Evolutionary conservation across 2,329 filamentous ascomycete genomes (phyloP).

Genomic region (Rhynchosporium agropyri): DNA sequence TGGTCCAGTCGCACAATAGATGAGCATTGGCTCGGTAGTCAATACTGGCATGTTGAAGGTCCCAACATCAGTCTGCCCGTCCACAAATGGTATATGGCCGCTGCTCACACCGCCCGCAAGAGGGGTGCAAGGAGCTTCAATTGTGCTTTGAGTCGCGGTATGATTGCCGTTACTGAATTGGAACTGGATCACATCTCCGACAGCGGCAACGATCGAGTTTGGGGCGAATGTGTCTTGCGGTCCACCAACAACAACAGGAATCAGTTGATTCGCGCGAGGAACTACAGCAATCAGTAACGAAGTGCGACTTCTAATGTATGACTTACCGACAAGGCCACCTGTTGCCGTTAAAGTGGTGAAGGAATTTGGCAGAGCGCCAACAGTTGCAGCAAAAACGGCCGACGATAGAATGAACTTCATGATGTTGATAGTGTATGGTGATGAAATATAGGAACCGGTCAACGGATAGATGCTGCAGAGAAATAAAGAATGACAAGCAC

Average conservation of each 20-base stretch:
- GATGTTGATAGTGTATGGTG: background rate
- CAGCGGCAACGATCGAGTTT: constrained; percentile 7
- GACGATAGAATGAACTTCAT: constrained; percentile 14
- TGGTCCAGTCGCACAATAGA: constrained; percentile 9
- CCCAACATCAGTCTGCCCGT: constrained; percentile 11
- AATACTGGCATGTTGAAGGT: constrained; percentile 12
- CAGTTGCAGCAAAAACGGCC: background rate
- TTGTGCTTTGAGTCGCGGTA: constrained; percentile 10
- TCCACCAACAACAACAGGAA: constrained; percentile 12
- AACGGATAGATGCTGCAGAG: background rate
- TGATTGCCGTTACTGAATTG: constrained; percentile 17
- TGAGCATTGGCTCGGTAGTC: constrained; percentile 2
- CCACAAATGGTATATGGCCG: constrained; percentile 8
- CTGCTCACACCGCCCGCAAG: constrained; percentile 4
- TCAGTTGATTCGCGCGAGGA: constrained; percentile 13
- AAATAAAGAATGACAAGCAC: background rate
- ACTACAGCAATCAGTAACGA: background rate
- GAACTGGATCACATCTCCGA: constrained; percentile 15
- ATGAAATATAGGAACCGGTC: constrained; percentile 1
- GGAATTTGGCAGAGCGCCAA: background rate
- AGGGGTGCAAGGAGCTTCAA: constrained; percentile 3
- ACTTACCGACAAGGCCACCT: constrained; percentile 9
- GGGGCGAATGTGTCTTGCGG: constrained; percentile 13
- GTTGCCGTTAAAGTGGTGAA: background rate
- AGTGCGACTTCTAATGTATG: background rate